Percentiles rank a stretch among this genome's conserved stretches.
Conservation (phyloP, 345 rosid genomes). For the Melastoma malabathricum region DNA sequence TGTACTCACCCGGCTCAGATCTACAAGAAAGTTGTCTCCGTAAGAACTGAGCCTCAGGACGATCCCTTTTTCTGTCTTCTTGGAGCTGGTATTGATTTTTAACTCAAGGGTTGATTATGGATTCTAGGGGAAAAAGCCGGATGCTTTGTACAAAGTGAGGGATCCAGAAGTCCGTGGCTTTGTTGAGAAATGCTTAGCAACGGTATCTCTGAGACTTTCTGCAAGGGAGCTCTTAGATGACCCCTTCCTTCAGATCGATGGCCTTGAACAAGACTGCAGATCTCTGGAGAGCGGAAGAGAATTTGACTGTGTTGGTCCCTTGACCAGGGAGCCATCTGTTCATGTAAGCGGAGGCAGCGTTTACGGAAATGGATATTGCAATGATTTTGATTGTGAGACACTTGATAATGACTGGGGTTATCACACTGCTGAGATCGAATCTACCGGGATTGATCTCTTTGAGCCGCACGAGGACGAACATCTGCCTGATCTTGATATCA, state of each 20-base stretch:
- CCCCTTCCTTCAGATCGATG: conserved; percentile 57
- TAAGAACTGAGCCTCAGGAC: conserved; percentile 27
- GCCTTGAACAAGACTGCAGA: conserved; percentile 41
- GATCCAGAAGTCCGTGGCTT: conserved; percentile 69
- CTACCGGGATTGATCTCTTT: conserved; percentile 55
- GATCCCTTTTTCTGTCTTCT: conserved; percentile 4
- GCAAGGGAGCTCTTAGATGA: conserved; percentile 77
- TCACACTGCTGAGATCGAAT: conserved; percentile 37
- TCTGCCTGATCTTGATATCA: conserved; percentile 41
- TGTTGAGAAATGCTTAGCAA: conserved; percentile 84
- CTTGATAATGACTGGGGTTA: conserved; percentile 39
- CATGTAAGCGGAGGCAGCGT: conserved; percentile 19
- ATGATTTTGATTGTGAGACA: conserved; percentile 18
- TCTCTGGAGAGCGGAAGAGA: conserved; percentile 28
- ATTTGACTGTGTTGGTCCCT: conserved; percentile 26
- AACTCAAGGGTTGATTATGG: neutral
- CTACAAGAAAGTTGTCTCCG: conserved; percentile 96
- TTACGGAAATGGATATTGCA: conserved; percentile 26
- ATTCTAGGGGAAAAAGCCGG: conserved; percentile 83
- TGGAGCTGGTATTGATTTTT: too few relatives aligned
- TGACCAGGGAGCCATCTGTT: conserved; percentile 38
- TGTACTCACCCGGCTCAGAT: conserved; percentile 94
- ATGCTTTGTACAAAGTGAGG: conserved; percentile 64
- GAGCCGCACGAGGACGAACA: conserved; percentile 56
- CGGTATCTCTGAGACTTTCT: conserved; percentile 68